phyloP scores from a whole-genome alignment of 2,329 filamentous ascomycete genomes.

The Monosporascus sp. region DNA sequence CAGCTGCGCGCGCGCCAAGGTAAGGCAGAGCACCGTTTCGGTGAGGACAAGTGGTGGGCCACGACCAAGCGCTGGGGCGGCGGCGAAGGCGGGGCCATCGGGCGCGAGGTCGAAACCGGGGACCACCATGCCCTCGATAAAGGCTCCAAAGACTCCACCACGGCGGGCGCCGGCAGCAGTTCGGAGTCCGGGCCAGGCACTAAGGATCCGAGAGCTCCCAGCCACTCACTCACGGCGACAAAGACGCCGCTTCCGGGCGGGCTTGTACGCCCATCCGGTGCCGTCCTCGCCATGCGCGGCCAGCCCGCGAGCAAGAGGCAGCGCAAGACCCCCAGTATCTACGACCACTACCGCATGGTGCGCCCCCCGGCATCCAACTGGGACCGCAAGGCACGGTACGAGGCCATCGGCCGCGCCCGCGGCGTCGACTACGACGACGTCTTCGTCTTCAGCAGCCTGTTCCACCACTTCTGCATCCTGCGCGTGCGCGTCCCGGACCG shows the following conservation, averaged over 20 bases:
- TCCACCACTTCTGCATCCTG: conserved; percentile 56
- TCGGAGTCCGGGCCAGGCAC: too few species aligned
- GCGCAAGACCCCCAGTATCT: conserved; percentile 51
- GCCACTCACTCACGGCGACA: background rate
- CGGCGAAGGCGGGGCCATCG: conserved; percentile 56
- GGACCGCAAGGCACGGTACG: conserved; percentile 55
- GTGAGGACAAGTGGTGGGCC: conserved; percentile 58
- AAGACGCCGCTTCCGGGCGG: background rate
- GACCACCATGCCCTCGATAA: background rate
- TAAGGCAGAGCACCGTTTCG: conserved; percentile 49
- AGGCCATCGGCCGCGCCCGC: conserved; percentile 45
- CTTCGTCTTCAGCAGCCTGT: conserved; percentile 55
- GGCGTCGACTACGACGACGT: conserved; percentile 53
- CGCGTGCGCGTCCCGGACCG: conserved; percentile 51
- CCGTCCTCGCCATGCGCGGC: conserved; percentile 14
- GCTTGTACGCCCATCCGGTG: background rate
- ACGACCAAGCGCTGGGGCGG: conserved; percentile 57
- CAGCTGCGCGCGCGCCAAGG: conserved; percentile 58
- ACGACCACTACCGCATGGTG: conserved; percentile 60
- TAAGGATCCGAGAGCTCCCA: too few species aligned
- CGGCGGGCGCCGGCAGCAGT: too few species aligned
- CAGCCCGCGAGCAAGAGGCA: conserved; percentile 39
- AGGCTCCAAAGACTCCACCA: background rate
- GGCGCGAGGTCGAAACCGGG: conserved; percentile 46
- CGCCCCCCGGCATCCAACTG: conserved; percentile 51